A percentile compares a stretch with the other conserved stretches of the same genome.
Conservation (phyloP, 805 yeast genomes). For the Schwanniomyces polymorphus region DNA sequence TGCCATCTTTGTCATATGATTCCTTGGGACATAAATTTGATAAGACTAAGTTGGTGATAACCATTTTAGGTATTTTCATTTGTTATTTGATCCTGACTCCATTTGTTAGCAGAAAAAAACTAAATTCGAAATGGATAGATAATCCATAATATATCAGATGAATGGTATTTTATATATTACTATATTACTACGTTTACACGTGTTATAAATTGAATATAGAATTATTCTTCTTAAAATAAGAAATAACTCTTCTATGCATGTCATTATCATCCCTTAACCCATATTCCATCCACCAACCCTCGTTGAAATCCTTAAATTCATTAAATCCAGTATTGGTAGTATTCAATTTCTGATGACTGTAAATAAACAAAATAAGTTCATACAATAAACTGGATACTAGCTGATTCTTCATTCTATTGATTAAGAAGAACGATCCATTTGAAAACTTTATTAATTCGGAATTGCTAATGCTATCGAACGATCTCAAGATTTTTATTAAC, state of each 20-base stretch:
- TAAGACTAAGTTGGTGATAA: conserved; percentile 57
- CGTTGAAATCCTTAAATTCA: neutral
- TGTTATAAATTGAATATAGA: conserved; percentile 15
- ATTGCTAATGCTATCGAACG: conserved; percentile 16
- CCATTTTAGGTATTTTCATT: conserved; percentile 53
- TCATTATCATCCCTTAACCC: conserved; percentile 23
- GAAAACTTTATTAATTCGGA: neutral
- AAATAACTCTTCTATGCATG: conserved; percentile 13
- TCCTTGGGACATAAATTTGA: conserved; percentile 67
- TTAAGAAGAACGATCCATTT: conserved; percentile 25
- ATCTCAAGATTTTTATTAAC: conserved; percentile 21
- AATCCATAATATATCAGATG: neutral
- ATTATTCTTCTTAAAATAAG: conserved; percentile 15
- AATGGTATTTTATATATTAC: neutral
- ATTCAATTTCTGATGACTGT: conserved; percentile 25
- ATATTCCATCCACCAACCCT: conserved; percentile 33
- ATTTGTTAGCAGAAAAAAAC: conserved; percentile 51
- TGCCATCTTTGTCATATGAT: conserved; percentile 87
- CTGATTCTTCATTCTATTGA: conserved; percentile 33
- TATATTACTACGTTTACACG: neutral
- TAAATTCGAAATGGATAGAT: conserved; percentile 55
- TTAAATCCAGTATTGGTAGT: conserved; percentile 5
- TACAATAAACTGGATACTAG: conserved; percentile 35
- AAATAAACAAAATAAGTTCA: conserved; percentile 41
- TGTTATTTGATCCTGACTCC: conserved; percentile 55